Conservation (phyloP, 2,329 filamentous ascomycete species). For the Penicillium sp. region DNA sequence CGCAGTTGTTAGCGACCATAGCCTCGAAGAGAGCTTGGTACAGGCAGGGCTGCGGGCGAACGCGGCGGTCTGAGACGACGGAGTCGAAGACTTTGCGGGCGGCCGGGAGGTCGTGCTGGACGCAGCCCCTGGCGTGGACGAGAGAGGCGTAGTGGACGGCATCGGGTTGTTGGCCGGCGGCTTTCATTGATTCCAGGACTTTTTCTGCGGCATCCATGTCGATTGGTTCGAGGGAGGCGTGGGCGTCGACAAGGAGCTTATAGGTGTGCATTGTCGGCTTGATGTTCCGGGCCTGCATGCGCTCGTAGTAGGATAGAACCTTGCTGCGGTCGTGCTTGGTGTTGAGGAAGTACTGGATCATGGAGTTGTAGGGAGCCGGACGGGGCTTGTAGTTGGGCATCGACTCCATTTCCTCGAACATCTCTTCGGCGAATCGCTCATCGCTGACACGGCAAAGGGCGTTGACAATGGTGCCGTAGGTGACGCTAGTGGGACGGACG, state of each 20-base stretch:
- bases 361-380: constrained; percentile 95
- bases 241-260: constrained; percentile 94
- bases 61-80: constrained; percentile 69
- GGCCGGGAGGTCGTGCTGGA: constrained; percentile 85
- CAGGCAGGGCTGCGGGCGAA: constrained; percentile 78
- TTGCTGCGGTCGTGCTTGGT: constrained; percentile 96
- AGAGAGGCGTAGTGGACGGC: constrained; percentile 94
- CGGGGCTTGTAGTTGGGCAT: constrained; percentile 99
- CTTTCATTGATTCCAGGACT: constrained; percentile 77
- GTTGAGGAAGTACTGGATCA: constrained; percentile 99
- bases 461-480: constrained; percentile 97
- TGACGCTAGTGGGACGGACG: constrained; percentile 95
- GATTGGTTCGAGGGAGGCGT: constrained; percentile 90
- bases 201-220: constrained; percentile 86
- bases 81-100: constrained; percentile 82
- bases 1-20: constrained; percentile 92
- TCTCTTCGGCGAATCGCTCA: constrained; percentile 94
- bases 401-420: constrained; percentile 98
- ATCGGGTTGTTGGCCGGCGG: constrained; percentile 76
- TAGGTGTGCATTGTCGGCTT: constrained; percentile 93
- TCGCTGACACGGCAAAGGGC: constrained; percentile 96
- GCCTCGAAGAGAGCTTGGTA: constrained; percentile 97
- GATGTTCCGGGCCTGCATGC: constrained; percentile 87
- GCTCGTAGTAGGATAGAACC: constrained; percentile 91
- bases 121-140: constrained; percentile 94